phyloP scores from a whole-genome alignment of 441 rosid genomes.

The Erodium moschatum region DNA sequence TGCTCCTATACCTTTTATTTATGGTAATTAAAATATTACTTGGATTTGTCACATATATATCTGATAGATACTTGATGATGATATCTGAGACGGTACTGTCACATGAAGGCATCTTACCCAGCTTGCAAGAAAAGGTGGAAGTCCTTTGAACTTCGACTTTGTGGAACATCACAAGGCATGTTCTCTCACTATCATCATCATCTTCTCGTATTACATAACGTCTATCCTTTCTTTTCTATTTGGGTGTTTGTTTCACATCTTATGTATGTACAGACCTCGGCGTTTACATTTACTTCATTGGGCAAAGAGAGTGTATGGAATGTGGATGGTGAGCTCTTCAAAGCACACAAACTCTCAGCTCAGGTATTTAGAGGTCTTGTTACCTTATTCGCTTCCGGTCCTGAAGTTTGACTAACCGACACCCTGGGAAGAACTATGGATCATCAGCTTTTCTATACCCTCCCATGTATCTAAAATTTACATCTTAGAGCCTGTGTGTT shows the following conservation, averaged over 20 bases:
- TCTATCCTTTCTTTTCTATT: not conserved
- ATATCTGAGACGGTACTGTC: not conserved
- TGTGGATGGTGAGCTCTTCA: conserved; percentile 84
- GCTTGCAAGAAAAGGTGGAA: conserved; percentile 72
- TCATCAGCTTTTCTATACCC: not conserved
- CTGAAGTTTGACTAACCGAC: conserved; percentile 40
- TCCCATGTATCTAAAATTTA: not conserved
- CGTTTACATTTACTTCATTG: conserved; percentile 69
- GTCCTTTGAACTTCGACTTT: conserved; percentile 68
- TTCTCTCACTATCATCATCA: conserved; percentile 4
- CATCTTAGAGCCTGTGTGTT: not conserved
- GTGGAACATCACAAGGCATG: conserved; percentile 81
- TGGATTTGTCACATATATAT: not conserved
- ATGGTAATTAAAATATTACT: conserved; percentile 37
- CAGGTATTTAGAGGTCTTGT: conserved; percentile 84
- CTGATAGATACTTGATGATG: not conserved
- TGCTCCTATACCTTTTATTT: conserved; percentile 71
- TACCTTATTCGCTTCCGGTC: conserved; percentile 80
- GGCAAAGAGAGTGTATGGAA: conserved; percentile 86
- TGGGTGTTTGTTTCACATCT: conserved; percentile 6
- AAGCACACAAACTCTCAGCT: conserved; percentile 76
- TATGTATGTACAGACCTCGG: conserved; percentile 45
- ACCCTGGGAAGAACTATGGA: not conserved
- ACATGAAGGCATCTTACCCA: conserved; percentile 74
- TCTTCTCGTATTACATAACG: conserved; percentile 3